A percentile compares a stretch with the other conserved stretches of the same genome.
phyloP scores from a whole-genome alignment of 345 rosid species.

The Moricandia moricandioides region DNA sequence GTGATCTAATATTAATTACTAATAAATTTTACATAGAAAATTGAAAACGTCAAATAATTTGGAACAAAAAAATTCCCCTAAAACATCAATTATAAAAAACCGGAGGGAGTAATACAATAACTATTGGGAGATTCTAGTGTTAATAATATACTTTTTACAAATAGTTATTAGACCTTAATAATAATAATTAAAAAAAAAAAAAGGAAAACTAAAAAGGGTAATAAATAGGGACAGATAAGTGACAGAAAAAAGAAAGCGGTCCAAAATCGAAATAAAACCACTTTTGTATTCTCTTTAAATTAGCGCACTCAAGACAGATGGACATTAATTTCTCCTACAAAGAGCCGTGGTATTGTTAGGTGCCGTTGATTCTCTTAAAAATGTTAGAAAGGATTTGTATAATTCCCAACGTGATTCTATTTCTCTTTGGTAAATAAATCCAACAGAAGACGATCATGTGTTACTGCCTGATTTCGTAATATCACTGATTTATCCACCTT shows the following conservation, averaged over 20 bases:
- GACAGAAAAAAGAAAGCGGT: constrained; percentile 26
- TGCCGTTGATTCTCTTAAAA: constrained; percentile 5
- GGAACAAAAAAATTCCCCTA: no score
- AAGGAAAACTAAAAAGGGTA: background rate
- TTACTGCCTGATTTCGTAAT: constrained; percentile 20
- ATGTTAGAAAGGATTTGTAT: constrained; percentile 4
- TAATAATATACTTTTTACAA: no score
- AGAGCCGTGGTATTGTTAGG: background rate
- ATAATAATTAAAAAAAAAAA: no score
- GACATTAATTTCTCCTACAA: constrained; percentile 17
- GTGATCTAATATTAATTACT: no score
- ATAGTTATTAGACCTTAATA: no score
- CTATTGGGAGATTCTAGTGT: background rate
- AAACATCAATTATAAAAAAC: no score
- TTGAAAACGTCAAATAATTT: no score
- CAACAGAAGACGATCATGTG: constrained; percentile 13
- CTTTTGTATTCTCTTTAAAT: constrained; percentile 10
- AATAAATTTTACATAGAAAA: no score
- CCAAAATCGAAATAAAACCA: constrained; percentile 27
- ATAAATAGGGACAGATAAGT: constrained; percentile 31
- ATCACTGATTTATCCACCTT: background rate
- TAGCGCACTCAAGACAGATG: constrained; percentile 25
- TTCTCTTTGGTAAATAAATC: constrained; percentile 18
- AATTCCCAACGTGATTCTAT: background rate
- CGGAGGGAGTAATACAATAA: no score